Evolutionary conservation across 495 filamentous ascomycete species (phyloP).

Genomic region (Mytilinidion resinicola): DNA sequence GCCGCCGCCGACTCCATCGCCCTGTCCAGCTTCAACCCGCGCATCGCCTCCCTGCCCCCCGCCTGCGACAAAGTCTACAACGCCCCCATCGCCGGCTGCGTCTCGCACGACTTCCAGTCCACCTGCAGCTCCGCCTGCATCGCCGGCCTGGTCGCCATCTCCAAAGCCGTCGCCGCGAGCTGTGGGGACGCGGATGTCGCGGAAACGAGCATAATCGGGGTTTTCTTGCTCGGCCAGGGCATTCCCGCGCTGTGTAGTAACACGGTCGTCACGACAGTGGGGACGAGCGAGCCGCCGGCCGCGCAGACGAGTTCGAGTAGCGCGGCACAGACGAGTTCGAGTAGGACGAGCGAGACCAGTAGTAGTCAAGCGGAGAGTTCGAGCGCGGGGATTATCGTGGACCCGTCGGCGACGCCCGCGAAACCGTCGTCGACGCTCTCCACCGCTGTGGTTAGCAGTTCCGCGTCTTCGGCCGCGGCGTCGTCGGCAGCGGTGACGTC

Average conservation of each 20-base stretch:
- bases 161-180: background rate
- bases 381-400: background rate
- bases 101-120: slow-evolving; percentile 12
- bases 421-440: background rate
- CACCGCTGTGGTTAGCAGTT: background rate
- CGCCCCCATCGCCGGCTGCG: slow-evolving; percentile 10
- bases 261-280: slow-evolving; percentile 5
- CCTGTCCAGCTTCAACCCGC: slow-evolving; percentile 23
- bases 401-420: background rate
- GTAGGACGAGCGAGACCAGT: background rate
- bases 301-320: slow-evolving; percentile 5
- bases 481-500: background rate
- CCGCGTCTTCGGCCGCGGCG: background rate
- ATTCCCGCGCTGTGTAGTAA: slow-evolving; percentile 15
- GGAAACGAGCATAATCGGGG: slow-evolving; percentile 19
- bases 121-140: slow-evolving; percentile 20
- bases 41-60: slow-evolving; percentile 16
- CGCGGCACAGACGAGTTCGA: background rate
- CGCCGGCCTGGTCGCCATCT: slow-evolving; percentile 11
- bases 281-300: background rate
- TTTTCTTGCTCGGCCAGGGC: slow-evolving; percentile 19
- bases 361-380: background rate
- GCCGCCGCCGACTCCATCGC: slow-evolving; percentile 14
- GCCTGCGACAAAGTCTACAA: slow-evolving; percentile 22
- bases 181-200: slow-evolving; percentile 16